These are phyloP conservation scores for Papiliotrema nemorosa DNA, from an alignment of 1,284 basidiomycete species.

Conservation along the genomic window DNA sequence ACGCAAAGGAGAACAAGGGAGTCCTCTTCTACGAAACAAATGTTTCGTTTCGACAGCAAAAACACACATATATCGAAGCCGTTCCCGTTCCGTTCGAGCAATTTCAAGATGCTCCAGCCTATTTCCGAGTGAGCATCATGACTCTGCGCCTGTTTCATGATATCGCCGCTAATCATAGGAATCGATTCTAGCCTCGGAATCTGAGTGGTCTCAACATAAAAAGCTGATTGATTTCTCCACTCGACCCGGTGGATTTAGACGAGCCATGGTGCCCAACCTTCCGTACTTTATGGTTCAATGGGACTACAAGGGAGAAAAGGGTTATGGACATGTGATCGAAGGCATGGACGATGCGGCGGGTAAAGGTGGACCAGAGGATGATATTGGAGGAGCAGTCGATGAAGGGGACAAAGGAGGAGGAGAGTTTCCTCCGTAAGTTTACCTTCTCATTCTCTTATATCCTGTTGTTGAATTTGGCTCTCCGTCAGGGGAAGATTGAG, in stretches of 20 bases:
- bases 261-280: slow-evolving; percentile 89
- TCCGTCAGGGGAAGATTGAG: not conserved
- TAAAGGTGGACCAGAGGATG: slow-evolving; percentile 59
- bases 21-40: slow-evolving; percentile 95
- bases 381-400: slow-evolving; percentile 60
- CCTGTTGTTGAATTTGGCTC: too few species aligned
- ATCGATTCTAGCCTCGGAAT: slow-evolving; percentile 84
- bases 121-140: slow-evolving; percentile 70
- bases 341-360: slow-evolving; percentile 65
- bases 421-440: slow-evolving; percentile 74
- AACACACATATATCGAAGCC: slow-evolving; percentile 86
- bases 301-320: slow-evolving; percentile 94
- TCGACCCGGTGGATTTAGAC: slow-evolving; percentile 81
- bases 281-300: slow-evolving; percentile 99
- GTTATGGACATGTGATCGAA: slow-evolving; percentile 96
- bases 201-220: slow-evolving; percentile 96
- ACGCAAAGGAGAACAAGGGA: slow-evolving; percentile 79
- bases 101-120: slow-evolving; percentile 81
- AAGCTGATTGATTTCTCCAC: slow-evolving; percentile 91
- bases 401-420: slow-evolving; percentile 84
- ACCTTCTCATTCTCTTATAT: not conserved
- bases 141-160: not conserved
- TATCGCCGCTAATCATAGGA: too few species aligned
- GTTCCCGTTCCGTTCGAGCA: slow-evolving; percentile 81
- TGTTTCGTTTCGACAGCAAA: slow-evolving; percentile 75